phyloP scores from a whole-genome alignment of 2,329 filamentous ascomycete species.

The Coniella vitis region DNA sequence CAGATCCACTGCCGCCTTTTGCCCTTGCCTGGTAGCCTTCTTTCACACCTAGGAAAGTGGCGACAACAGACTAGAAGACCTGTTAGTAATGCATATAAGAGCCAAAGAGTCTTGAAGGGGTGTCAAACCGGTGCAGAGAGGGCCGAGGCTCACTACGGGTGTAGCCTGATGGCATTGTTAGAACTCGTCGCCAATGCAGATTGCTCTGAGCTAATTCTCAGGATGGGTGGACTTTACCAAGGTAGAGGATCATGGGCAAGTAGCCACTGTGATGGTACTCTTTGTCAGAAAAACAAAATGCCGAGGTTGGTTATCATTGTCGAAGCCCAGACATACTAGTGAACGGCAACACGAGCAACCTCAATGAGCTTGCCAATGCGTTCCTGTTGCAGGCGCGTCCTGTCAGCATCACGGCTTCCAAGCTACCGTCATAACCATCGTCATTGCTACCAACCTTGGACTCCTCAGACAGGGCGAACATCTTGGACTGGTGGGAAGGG shows the following conservation, averaged over 20 bases:
- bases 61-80: constrained; percentile 16
- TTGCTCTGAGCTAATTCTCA: constrained; percentile 8
- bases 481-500: constrained; percentile 27
- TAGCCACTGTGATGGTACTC: constrained; percentile 62
- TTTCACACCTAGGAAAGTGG: constrained; percentile 48
- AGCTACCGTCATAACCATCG: background rate
- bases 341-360: constrained; percentile 84
- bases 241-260: constrained; percentile 91
- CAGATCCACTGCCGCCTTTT: background rate
- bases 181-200: constrained; percentile 8
- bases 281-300: constrained; percentile 28
- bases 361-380: constrained; percentile 97
- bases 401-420: background rate
- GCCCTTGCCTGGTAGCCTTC: constrained; percentile 2
- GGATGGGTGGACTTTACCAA: constrained; percentile 53
- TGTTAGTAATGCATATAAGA: constrained; percentile 6
- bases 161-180: constrained; percentile 56
- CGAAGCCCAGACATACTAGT: constrained; percentile 64
- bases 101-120: background rate
- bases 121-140: constrained; percentile 32
- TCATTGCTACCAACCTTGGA: constrained; percentile 63
- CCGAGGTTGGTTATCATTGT: background rate
- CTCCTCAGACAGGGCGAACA: constrained; percentile 81
- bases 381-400: constrained; percentile 54
- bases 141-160: constrained; percentile 90